Evolutionary conservation across 192 early-diverging fungal species (phyloP).

Genomic region (Coemansia aciculifera): DNA sequence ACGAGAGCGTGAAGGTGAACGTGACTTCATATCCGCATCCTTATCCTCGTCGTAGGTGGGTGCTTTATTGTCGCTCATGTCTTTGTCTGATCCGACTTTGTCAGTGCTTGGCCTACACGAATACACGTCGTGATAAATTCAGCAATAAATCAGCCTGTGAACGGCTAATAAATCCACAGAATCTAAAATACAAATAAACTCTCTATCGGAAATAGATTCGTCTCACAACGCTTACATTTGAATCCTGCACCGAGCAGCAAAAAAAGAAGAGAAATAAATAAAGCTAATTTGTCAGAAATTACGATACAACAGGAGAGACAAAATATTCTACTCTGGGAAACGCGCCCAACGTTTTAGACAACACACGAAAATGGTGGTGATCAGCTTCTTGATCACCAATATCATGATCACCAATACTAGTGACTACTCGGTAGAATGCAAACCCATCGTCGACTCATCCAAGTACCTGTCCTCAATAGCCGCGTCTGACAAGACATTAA

Average conservation of each 20-base stretch:
- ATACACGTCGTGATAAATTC: background rate
- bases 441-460: conserved; percentile 35
- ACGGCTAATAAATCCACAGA: background rate
- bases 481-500: conserved; percentile 53
- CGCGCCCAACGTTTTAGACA: background rate
- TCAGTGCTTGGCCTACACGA: conserved; percentile 17
- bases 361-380: background rate
- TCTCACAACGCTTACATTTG: conserved; percentile 9
- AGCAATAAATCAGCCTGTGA: background rate
- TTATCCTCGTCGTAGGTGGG: conserved; percentile 3
- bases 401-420: conserved; percentile 3
- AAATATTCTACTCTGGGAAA: background rate
- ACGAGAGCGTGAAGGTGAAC: conserved; percentile 5
- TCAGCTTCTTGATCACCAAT: background rate
- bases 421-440: conserved; percentile 44
- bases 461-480: conserved; percentile 49
- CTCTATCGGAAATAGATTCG: background rate
- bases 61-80: conserved; percentile 11
- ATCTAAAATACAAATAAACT: too few relatives aligned
- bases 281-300: background rate
- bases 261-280: conserved; percentile 5
- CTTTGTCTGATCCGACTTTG: background rate
- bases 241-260: background rate
- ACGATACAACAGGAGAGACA: background rate
- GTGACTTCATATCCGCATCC: conserved; percentile 16